These are phyloP conservation scores for Kuraishia capsulata DNA, from an alignment of 805 yeast genomes.

Conservation along the genomic window DNA sequence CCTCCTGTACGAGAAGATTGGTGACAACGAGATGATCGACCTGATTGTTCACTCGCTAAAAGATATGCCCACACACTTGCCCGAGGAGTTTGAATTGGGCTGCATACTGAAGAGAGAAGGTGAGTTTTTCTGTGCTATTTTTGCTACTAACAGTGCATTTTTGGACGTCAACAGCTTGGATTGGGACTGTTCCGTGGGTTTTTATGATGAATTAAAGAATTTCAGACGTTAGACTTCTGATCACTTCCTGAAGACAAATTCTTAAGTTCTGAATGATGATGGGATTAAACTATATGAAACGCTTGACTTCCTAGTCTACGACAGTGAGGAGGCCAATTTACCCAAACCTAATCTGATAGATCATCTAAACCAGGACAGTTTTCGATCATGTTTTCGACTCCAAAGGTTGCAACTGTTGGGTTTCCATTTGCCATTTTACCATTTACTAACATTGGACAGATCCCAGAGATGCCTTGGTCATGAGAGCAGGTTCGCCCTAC, in stretches of 20 bases:
- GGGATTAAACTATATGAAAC: background rate
- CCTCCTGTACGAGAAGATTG: constrained; percentile 53
- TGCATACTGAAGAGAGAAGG: constrained; percentile 73
- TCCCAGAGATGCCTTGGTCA: constrained; percentile 85
- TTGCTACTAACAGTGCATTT: too few relatives aligned
- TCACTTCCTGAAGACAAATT: background rate
- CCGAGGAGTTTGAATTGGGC: constrained; percentile 84
- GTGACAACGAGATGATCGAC: constrained; percentile 62
- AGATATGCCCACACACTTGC: constrained; percentile 84
- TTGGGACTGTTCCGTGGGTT: too few relatives aligned
- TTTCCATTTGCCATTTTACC: constrained; percentile 1
- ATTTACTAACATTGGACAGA: constrained; percentile 30
- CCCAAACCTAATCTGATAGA: background rate
- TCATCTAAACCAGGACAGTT: too few relatives aligned
- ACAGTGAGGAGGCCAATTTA: background rate
- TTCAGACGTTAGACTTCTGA: constrained; percentile 27
- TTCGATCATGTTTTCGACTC: too few relatives aligned
- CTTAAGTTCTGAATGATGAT: background rate
- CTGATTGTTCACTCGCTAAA: constrained; percentile 89
- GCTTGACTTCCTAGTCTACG: background rate
- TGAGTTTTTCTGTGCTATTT: constrained; percentile 13
- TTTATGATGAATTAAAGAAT: constrained; percentile 18
- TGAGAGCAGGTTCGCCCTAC: constrained; percentile 59
- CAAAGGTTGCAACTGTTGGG: too few relatives aligned
- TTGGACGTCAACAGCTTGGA: too few relatives aligned